Percentiles rank a stretch among this genome's conserved stretches.
phyloP scores from a whole-genome alignment of 2,329 filamentous ascomycete genomes.

The Fusarium scirpi region DNA sequence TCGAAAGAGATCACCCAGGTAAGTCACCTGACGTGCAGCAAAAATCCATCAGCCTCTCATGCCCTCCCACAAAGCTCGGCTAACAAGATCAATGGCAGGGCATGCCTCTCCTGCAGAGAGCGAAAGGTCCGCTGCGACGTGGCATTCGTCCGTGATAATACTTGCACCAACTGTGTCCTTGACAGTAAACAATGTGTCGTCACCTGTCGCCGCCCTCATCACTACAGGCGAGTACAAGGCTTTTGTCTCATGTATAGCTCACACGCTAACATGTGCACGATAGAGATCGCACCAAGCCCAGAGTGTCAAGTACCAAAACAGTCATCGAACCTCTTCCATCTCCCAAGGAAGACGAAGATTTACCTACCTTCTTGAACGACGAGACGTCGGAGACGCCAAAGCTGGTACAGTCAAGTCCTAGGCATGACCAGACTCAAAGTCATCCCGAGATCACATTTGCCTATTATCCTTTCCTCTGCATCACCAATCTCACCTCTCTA shows the following conservation, averaged over 20 bases:
- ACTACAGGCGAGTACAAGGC: neutral
- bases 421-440: neutral
- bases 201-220: neutral
- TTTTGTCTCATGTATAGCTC: neutral
- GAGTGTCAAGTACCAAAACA: neutral
- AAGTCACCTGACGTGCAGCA: neutral
- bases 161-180: conserved; percentile 2
- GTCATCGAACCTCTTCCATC: neutral
- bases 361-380: neutral
- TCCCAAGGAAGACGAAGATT: neutral
- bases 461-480: neutral
- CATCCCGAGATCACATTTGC: neutral
- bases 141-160: neutral
- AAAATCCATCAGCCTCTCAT: neutral
- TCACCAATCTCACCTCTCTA: neutral
- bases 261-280: neutral
- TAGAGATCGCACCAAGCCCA: neutral
- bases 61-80: neutral
- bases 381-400: neutral
- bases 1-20: conserved; percentile 5
- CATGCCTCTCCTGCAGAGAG: neutral
- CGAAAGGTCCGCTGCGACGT: conserved; percentile 1
- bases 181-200: neutral
- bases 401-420: neutral
- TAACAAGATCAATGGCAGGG: neutral